Conservation (phyloP, 2,329 filamentous ascomycete genomes). For the Leptographium wingfieldii region DNA sequence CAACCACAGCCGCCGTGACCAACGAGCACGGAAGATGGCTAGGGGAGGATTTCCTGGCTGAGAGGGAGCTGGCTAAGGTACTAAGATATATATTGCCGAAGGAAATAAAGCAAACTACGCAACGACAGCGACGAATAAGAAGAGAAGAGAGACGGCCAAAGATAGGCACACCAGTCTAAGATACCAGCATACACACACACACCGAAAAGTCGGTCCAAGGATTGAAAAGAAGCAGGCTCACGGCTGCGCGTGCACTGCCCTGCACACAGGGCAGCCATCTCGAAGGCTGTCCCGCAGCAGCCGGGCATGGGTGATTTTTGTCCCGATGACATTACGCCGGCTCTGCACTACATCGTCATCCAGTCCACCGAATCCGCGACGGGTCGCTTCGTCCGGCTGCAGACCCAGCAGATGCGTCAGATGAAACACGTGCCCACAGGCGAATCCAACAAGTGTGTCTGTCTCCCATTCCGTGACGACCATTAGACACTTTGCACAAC, state of each 20-base stretch:
- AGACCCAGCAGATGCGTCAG: slow-evolving; percentile 55
- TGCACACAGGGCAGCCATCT: slow-evolving; percentile 51
- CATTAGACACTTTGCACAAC: slow-evolving; percentile 43
- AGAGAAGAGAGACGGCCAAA: too few relatives aligned
- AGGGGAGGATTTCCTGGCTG: slow-evolving; percentile 30
- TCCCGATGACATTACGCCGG: slow-evolving; percentile 55
- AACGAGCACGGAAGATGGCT: slow-evolving; percentile 52
- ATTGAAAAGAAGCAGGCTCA: neutral
- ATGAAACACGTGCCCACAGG: slow-evolving; percentile 74
- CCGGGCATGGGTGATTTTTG: slow-evolving; percentile 79
- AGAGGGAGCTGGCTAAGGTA: too few relatives aligned
- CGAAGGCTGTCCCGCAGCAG: slow-evolving; percentile 59
- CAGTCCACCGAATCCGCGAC: slow-evolving; percentile 17
- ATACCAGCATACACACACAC: neutral
- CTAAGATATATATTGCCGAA: neutral
- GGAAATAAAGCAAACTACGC: neutral
- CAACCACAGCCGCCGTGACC: slow-evolving; percentile 76
- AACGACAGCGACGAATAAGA: too few relatives aligned
- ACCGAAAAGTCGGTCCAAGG: too few relatives aligned
- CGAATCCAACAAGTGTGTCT: slow-evolving; percentile 67
- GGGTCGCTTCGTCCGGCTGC: slow-evolving; percentile 33
- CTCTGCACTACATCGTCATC: slow-evolving; percentile 27
- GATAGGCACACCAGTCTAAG: neutral
- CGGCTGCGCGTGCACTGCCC: neutral
- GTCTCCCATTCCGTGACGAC: slow-evolving; percentile 48